Evolutionary conservation across 768 basidiomycete species (phyloP).

Genomic region (Lactifluus volemus): DNA sequence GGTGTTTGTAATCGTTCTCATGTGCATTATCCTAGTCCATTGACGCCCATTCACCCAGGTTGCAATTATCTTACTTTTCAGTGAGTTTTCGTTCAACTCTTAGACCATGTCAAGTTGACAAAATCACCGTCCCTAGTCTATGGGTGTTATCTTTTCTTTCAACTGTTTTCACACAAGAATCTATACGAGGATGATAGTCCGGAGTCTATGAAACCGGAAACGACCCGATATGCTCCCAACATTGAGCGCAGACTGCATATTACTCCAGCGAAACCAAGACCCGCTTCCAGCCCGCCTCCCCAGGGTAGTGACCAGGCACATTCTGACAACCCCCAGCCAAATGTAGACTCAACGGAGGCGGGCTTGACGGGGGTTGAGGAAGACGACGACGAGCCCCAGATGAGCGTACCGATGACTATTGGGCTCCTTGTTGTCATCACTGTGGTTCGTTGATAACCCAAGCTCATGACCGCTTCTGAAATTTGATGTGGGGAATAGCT

Average conservation of each 20-base stretch:
- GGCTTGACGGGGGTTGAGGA: slow-evolving; percentile 19
- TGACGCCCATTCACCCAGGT: slow-evolving; percentile 27
- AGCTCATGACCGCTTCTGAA: not conserved
- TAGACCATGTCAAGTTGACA: not conserved
- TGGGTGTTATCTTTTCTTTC: slow-evolving; percentile 41
- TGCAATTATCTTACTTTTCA: slow-evolving; percentile 44
- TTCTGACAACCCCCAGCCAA: not conserved
- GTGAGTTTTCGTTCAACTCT: slow-evolving; percentile 27
- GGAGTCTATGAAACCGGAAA: not conserved
- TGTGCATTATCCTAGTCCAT: not conserved
- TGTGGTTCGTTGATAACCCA: slow-evolving; percentile 25
- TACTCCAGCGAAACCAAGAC: not conserved
- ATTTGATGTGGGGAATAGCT: slow-evolving; percentile 22
- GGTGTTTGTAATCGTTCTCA: slow-evolving; percentile 31
- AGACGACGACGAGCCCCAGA: slow-evolving; percentile 25
- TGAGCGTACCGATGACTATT: slow-evolving; percentile 30
- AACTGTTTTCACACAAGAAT: slow-evolving; percentile 47
- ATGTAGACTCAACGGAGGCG: not conserved
- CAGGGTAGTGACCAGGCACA: not conserved
- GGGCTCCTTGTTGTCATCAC: slow-evolving; percentile 32
- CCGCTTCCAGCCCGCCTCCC: slow-evolving; percentile 3
- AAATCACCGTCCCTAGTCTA: slow-evolving; percentile 34
- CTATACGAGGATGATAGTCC: slow-evolving; percentile 36
- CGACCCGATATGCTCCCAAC: not conserved
- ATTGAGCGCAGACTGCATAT: slow-evolving; percentile 1